Evolutionary conservation across 2,329 filamentous ascomycete genomes (phyloP), one percentile per base, ranked within the genome.

Genomic region (Scedosporium dehoogii): DNA sequence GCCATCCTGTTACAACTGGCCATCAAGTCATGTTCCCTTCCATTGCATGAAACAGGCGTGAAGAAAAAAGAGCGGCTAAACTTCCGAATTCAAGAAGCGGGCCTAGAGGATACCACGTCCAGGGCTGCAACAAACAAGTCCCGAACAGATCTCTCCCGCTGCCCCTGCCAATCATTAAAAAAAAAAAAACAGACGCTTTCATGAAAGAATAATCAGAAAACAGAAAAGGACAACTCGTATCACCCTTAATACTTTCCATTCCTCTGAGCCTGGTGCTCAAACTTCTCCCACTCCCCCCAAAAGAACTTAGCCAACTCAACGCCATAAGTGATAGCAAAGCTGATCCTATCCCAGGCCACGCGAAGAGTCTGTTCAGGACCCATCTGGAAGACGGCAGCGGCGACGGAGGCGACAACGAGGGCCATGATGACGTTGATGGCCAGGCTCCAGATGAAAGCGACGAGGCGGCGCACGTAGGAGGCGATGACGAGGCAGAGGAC

Each of bases 361-460:
- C 21, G 25, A 10, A 56, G n/a, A 5, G 46, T 38, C 29, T 84
- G 84, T 66, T 85, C 83, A 16, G 87, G 71, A 0, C 91, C 87
- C 2, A 90, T 78, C 69, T 86, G 85, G 73, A 81, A 88, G 3
- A 88, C 78, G 64, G 81, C 79, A 18, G 85, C 76, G 0, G 79
- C 78, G 0, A 85, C 51, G 0, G 79, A 78, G 4, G 80, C 75
- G 2, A 92, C 67, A 1, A 76, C 72, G 1, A 81, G 81, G 85
- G 86, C 94, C 66, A 91, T 85, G 1, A 83, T 72, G 51, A 91
- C 67, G 25, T 82, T 76, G 65, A 90, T 72, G 10, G 80, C 79
- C 62, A 96, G 70, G n/a, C 82, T 78, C 60, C 91, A 83, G 85
- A 91, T 91, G 77, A 87, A 96, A 70, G 91, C 77, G 63, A 96